Conservation (phyloP, 768 basidiomycete species). For the Leccinum longicurvipes region DNA sequence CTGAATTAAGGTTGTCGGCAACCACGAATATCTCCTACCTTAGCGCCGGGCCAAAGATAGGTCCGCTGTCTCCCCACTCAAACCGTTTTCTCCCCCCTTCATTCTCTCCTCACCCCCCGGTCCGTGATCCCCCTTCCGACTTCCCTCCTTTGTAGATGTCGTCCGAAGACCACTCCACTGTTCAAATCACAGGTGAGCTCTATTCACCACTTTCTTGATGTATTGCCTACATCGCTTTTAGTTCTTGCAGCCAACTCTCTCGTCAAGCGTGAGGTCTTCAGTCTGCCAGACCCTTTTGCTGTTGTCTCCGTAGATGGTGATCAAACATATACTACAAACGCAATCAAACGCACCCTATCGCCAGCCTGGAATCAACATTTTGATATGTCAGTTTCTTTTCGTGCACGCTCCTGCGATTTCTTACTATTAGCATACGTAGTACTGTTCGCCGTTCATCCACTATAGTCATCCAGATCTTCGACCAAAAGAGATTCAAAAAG, state of each 20-base stretch:
- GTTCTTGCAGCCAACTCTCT: constrained; percentile 77
- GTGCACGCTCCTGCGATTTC: constrained; percentile 2
- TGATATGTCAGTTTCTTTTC: constrained; percentile 60
- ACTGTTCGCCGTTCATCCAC: constrained; percentile 70
- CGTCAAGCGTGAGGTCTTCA: constrained; percentile 72
- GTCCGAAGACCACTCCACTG: constrained; percentile 10
- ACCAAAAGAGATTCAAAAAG: constrained; percentile 84
- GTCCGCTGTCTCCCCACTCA: background rate
- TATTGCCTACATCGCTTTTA: constrained; percentile 28
- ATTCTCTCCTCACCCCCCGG: background rate
- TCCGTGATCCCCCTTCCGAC: no score
- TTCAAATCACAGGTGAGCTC: constrained; percentile 26
- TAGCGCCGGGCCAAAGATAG: background rate
- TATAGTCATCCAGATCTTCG: constrained; percentile 84
- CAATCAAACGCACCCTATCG: constrained; percentile 63
- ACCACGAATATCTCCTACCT: background rate
- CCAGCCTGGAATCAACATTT: constrained; percentile 86
- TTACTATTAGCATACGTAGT: constrained; percentile 34
- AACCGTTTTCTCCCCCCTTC: background rate
- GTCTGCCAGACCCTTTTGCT: constrained; percentile 86
- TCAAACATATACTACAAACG: constrained; percentile 74
- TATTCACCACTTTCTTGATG: background rate
- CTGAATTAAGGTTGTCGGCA: background rate
- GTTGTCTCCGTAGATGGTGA: constrained; percentile 84
- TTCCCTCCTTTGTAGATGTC: constrained; percentile 18